Evolutionary conservation across 495 filamentous ascomycete species (phyloP).

Genomic region (Talaromyces stipitatus): DNA sequence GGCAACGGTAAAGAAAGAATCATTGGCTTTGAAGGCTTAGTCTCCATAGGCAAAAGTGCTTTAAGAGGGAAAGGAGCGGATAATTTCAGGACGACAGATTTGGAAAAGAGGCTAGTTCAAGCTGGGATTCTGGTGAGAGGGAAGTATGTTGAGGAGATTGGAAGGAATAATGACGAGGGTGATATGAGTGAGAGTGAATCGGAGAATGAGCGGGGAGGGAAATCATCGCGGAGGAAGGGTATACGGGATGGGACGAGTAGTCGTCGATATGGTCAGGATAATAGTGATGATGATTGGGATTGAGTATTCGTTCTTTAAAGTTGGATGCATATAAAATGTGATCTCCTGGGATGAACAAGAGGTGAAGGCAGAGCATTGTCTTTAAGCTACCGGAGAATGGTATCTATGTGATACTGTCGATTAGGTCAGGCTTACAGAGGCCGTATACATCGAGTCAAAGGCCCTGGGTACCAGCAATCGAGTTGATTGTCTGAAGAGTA

Average conservation of each 20-base stretch:
- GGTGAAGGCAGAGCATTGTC: neutral
- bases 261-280: slow-evolving; percentile 24
- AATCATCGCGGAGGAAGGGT: slow-evolving; percentile 28
- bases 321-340: neutral
- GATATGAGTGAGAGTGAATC: slow-evolving; percentile 17
- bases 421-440: neutral
- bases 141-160: slow-evolving; percentile 40
- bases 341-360: neutral
- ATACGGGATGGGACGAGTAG: slow-evolving; percentile 37
- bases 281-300: slow-evolving; percentile 62
- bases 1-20: slow-evolving; percentile 60
- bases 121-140: slow-evolving; percentile 51
- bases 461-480: neutral
- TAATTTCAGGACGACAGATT: slow-evolving; percentile 50
- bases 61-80: slow-evolving; percentile 41
- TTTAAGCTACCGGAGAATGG: neutral
- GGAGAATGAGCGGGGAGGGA: slow-evolving; percentile 33
- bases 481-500: neutral
- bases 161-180: slow-evolving; percentile 19
- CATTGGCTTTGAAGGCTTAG: slow-evolving; percentile 68
- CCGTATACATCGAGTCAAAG: neutral
- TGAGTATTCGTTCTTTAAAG: slow-evolving; percentile 24
- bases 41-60: slow-evolving; percentile 35
- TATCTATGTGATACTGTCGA: neutral
- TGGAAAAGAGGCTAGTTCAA: slow-evolving; percentile 56